These are phyloP conservation scores for Trichoderma gamsii DNA, from an alignment of 495 filamentous ascomycete genomes.

Conservation along the genomic window DNA sequence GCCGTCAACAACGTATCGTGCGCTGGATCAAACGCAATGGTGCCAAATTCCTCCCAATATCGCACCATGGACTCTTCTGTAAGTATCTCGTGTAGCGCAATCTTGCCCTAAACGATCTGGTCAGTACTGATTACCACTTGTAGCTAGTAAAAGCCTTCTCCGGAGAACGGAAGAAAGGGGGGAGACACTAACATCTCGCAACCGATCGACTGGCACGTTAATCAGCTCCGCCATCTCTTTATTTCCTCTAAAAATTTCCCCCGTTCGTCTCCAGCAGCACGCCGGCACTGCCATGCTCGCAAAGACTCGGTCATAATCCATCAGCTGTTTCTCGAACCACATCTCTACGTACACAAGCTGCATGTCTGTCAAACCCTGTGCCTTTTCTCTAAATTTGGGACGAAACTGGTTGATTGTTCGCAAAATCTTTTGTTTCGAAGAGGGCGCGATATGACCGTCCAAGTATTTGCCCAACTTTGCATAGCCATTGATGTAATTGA, in stretches of 20 bases:
- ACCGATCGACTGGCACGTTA: conserved; percentile 79
- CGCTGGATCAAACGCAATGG: conserved; percentile 93
- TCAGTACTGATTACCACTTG: conserved; percentile 16
- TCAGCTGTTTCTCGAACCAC: conserved; percentile 93
- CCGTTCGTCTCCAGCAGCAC: conserved; percentile 94
- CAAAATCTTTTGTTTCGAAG: conserved; percentile 79
- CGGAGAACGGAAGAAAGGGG: neutral
- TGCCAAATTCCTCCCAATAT: conserved; percentile 99
- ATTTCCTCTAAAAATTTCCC: conserved; percentile 96
- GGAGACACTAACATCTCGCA: conserved; percentile 71
- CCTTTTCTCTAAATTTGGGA: conserved; percentile 91
- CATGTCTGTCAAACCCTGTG: conserved; percentile 83
- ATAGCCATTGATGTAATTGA: conserved; percentile 97
- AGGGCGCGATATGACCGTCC: conserved; percentile 72
- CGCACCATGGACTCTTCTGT: conserved; percentile 88
- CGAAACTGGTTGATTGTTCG: conserved; percentile 87
- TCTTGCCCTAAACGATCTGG: conserved; percentile 65
- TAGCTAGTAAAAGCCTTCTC: neutral
- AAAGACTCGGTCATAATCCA: conserved; percentile 98
- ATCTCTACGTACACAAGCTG: conserved; percentile 92
- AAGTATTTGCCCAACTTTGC: conserved; percentile 82
- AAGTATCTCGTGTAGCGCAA: conserved; percentile 92
- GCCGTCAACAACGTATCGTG: conserved; percentile 96
- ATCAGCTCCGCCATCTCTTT: conserved; percentile 98
- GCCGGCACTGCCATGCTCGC: conserved; percentile 98